These are phyloP conservation scores for Nemania bipapillata DNA, from an alignment of 2,329 filamentous ascomycete species.

Conservation along the genomic window DNA sequence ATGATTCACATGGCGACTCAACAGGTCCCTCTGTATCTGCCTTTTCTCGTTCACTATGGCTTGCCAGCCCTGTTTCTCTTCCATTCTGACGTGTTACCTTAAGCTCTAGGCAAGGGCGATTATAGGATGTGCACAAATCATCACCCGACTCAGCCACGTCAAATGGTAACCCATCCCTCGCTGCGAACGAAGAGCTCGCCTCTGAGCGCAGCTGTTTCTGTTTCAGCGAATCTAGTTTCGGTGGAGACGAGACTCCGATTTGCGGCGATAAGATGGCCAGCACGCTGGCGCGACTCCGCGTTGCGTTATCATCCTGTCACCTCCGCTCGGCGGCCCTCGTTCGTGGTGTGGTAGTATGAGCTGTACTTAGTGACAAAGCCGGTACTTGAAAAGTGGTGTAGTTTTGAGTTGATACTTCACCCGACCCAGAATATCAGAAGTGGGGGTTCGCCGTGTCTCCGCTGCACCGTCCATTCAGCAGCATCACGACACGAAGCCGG, in stretches of 20 bases:
- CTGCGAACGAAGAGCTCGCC: neutral
- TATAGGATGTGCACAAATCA: neutral
- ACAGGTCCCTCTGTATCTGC: constrained; percentile 9
- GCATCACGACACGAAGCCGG: neutral
- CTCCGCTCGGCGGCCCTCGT: neutral
- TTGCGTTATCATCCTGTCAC: neutral
- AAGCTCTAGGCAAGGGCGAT: neutral
- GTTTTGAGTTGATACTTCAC: neutral
- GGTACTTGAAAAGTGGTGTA: constrained; percentile 21
- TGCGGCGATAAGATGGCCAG: constrained; percentile 12
- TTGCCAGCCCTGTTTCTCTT: constrained; percentile 20
- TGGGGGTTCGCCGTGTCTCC: constrained; percentile 8
- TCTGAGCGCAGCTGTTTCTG: neutral
- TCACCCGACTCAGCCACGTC: neutral
- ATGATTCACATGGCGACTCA: neutral
- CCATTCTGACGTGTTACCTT: neutral
- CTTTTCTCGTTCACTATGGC: constrained; percentile 16
- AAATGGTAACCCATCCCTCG: neutral
- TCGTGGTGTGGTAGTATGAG: neutral
- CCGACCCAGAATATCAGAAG: constrained; percentile 5
- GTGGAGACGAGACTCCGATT: constrained; percentile 15
- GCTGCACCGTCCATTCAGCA: neutral
- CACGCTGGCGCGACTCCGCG: neutral
- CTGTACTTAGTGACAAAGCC: neutral
- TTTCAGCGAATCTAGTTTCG: neutral